A percentile compares a stretch with the other conserved stretches of the same genome.
Evolutionary conservation across 2,329 filamentous ascomycete genomes (phyloP).

Genomic region (Ascochyta rabiei): DNA sequence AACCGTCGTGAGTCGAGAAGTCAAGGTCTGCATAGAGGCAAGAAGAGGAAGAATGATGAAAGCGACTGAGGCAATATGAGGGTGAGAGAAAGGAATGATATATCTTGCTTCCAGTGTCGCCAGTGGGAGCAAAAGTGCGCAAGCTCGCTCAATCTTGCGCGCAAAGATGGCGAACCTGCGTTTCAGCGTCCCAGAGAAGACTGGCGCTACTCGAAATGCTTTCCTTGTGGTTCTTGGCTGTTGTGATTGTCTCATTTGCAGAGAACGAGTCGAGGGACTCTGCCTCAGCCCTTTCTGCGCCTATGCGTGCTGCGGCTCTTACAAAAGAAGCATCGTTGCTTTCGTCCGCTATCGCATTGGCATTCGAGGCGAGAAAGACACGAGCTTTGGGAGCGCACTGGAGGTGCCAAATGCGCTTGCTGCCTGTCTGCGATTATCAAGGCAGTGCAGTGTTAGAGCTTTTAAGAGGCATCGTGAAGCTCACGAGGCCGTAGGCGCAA

Average conservation of each 20-base stretch:
- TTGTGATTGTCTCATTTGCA: neutral
- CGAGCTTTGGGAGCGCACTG: slow-evolving; percentile 65
- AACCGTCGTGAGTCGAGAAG: neutral
- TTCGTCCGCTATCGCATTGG: slow-evolving; percentile 29
- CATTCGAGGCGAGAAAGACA: slow-evolving; percentile 27
- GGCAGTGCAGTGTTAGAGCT: slow-evolving; percentile 76
- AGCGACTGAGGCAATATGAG: neutral
- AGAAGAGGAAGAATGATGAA: neutral
- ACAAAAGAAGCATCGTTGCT: slow-evolving; percentile 39
- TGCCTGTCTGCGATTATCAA: slow-evolving; percentile 69
- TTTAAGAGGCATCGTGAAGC: slow-evolving; percentile 68
- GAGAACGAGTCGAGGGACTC: slow-evolving; percentile 49
- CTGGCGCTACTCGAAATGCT: neutral
- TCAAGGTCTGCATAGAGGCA: neutral
- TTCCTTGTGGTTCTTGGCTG: neutral
- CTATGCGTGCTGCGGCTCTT: slow-evolving; percentile 68
- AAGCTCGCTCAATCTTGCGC: slow-evolving; percentile 11
- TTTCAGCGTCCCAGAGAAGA: neutral
- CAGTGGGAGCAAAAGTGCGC: neutral
- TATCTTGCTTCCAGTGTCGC: neutral
- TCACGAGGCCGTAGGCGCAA: slow-evolving; percentile 69
- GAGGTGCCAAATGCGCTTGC: slow-evolving; percentile 71
- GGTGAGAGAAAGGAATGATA: neutral
- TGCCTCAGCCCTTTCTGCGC: slow-evolving; percentile 63
- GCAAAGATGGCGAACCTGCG: neutral